Evolutionary conservation across 495 filamentous ascomycete genomes (phyloP).

Genomic region (Bathelium albidoporum): DNA sequence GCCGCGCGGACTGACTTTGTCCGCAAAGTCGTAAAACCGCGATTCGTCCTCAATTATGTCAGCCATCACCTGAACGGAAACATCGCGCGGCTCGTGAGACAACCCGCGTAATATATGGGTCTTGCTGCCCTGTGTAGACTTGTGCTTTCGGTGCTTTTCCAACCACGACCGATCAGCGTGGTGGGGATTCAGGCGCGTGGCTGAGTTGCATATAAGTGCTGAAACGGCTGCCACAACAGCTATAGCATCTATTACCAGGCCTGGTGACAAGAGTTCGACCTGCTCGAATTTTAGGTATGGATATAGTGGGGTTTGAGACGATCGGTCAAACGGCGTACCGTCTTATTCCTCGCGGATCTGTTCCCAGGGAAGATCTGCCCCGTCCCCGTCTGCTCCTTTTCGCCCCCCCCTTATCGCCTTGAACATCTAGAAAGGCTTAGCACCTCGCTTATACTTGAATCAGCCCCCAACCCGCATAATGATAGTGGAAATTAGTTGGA

Average conservation of each 20-base stretch:
- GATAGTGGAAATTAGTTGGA: not conserved
- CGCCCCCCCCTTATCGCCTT: not conserved
- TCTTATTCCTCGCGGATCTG: too few species aligned
- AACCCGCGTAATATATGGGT: not conserved
- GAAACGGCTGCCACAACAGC: too few species aligned
- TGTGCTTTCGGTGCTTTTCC: not conserved
- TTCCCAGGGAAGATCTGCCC: too few species aligned
- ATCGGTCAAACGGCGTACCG: too few species aligned
- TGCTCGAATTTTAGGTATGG: too few species aligned
- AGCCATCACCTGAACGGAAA: constrained; percentile 1
- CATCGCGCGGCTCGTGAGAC: constrained; percentile 1
- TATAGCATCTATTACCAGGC: too few species aligned
- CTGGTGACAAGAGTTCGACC: too few species aligned
- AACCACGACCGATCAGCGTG: not conserved
- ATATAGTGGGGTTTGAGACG: too few species aligned
- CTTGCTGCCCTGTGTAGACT: not conserved
- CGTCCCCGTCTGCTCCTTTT: not conserved
- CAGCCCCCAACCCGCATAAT: not conserved
- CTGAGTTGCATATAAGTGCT: too few species aligned
- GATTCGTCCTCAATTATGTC: constrained; percentile 1
- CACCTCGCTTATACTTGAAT: not conserved
- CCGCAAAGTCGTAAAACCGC: not conserved
- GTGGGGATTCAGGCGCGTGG: not conserved
- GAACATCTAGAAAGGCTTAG: not conserved
- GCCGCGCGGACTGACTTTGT: constrained; percentile 1